These are phyloP conservation scores for Pseudognaphalium luteoalbum DNA, from an alignment of 129 eudicot species.

Conservation along the genomic window DNA sequence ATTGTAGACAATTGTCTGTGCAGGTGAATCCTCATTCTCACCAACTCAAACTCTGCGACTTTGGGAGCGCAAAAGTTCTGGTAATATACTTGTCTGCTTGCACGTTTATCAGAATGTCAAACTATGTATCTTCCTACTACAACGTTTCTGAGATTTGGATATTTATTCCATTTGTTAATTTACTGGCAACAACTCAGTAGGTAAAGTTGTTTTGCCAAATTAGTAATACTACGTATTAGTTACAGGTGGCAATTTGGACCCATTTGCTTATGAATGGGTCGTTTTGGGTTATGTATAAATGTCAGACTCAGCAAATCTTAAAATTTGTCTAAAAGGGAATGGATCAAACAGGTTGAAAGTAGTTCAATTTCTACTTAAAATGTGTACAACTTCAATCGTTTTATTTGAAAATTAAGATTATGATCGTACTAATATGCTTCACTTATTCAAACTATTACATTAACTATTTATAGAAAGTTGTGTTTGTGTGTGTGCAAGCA, in stretches of 20 bases:
- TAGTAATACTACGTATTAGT: neutral
- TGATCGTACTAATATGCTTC: neutral
- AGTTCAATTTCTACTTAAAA: neutral
- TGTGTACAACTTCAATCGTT: neutral
- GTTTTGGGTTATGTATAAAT: neutral
- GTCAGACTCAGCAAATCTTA: neutral
- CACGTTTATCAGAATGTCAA: neutral
- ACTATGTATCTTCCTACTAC: neutral
- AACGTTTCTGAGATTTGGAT: neutral
- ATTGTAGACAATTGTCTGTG: neutral
- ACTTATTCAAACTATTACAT: neutral
- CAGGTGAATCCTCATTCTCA: slow-evolving; percentile 73
- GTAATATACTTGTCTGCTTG: slow-evolving; percentile 27
- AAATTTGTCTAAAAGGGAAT: neutral
- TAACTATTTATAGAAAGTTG: neutral
- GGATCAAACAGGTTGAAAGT: neutral
- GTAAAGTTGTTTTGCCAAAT: neutral
- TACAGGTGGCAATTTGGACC: slow-evolving; percentile 1
- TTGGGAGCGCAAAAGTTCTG: slow-evolving; percentile 76
- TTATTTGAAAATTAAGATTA: neutral
- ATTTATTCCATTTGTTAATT: slow-evolving; percentile 2
- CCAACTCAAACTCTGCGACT: slow-evolving; percentile 63
- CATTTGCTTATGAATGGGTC: neutral
- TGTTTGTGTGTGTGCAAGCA: neutral
- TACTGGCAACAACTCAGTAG: neutral